Evolutionary conservation across 139 green algal genomes (phyloP).

Genomic region (Chlorella sp.): DNA sequence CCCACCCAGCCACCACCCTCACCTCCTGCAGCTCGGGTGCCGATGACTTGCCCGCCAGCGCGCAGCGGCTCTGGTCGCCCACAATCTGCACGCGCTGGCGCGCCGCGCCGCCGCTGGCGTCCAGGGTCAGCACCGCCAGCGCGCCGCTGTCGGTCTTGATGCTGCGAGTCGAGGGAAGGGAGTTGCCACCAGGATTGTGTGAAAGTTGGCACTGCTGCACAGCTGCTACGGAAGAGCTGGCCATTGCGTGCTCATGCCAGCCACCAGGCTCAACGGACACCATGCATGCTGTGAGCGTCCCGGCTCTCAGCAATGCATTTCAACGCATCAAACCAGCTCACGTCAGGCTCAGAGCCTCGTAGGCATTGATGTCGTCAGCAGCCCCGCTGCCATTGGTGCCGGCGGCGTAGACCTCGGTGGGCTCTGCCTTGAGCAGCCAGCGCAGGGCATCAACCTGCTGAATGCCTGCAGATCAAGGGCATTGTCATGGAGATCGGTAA

Average conservation of each 20-base stretch:
- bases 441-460: slow-evolving; percentile 5
- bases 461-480: slow-evolving; percentile 14
- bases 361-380: not conserved
- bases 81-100: not conserved
- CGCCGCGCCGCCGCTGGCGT: not conserved
- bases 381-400: not conserved
- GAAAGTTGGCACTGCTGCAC: too few relatives aligned
- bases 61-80: not conserved
- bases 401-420: not conserved
- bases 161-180: not conserved
- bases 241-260: too few relatives aligned
- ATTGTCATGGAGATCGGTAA: too few relatives aligned
- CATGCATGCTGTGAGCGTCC: not conserved
- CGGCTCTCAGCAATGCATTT: too few relatives aligned
- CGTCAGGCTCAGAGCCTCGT: not conserved
- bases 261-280: too few relatives aligned
- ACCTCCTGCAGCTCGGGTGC: slow-evolving; percentile 17
- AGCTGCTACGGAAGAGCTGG: too few relatives aligned
- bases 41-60: not conserved
- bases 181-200: too few relatives aligned
- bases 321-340: not conserved
- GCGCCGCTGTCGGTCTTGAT: not conserved
- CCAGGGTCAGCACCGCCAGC: not conserved
- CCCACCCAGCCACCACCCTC: not conserved
- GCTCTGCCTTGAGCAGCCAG: not conserved